These are phyloP conservation scores for Phytophthora pisi DNA, from an alignment of 352 stramenopile genomes.

Conservation along the genomic window DNA sequence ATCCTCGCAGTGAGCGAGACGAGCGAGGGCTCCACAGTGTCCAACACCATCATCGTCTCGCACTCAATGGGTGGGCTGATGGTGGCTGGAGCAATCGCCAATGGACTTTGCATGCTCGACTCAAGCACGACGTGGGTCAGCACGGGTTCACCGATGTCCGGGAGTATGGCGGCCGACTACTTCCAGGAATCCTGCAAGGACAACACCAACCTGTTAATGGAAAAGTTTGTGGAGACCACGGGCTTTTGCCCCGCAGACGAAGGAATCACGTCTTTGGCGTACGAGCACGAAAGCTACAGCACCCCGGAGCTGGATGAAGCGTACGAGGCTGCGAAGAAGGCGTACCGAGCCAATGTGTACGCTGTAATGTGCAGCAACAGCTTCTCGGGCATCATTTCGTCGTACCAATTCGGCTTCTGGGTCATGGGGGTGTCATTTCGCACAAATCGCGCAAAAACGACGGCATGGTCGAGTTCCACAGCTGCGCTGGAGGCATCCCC, in stretches of 20 bases:
- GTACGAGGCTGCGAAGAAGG: constrained; percentile 37
- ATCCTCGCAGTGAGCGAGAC: constrained; percentile 30
- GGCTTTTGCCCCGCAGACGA: constrained; percentile 42
- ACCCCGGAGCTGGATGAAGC: constrained; percentile 17
- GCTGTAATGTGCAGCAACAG: constrained; percentile 45
- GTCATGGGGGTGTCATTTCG: constrained; percentile 25
- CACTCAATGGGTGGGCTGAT: constrained; percentile 48
- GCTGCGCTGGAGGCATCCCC: constrained; percentile 35
- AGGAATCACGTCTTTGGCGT: constrained; percentile 37
- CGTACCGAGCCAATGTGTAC: constrained; percentile 38
- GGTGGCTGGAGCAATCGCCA: constrained; percentile 37
- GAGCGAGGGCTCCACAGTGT: constrained; percentile 17
- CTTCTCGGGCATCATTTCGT: constrained; percentile 40
- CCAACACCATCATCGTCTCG: constrained; percentile 38
- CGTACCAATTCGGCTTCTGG: constrained; percentile 31
- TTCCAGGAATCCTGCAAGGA: constrained; percentile 38
- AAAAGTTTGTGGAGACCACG: constrained; percentile 28
- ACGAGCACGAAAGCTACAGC: constrained; percentile 35
- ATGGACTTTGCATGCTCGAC: constrained; percentile 39
- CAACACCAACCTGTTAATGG: constrained; percentile 26
- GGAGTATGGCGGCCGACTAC: constrained; percentile 41
- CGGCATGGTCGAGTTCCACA: constrained; percentile 37
- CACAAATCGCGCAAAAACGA: constrained; percentile 45
- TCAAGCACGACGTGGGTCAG: constrained; percentile 35
- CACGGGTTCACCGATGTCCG: constrained; percentile 30